phyloP scores from a whole-genome alignment of 1,284 basidiomycete genomes.

The Trichosporon ovoides region DNA sequence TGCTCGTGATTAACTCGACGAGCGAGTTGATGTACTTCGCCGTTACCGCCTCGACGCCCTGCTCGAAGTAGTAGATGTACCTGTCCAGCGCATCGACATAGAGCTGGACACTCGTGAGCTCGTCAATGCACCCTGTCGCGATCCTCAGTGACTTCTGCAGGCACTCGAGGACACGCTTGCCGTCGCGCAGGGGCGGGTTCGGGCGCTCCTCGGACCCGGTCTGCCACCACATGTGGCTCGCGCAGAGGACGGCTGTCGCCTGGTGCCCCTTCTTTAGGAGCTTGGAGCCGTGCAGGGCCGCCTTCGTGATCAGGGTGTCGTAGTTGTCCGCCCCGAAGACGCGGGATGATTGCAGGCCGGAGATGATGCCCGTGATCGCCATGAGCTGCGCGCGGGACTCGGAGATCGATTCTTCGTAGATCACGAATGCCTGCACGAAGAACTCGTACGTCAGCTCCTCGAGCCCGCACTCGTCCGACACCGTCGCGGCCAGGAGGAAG shows the following conservation, averaged over 20 bases:
- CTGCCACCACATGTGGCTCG: slow-evolving; percentile 97
- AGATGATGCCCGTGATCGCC: slow-evolving; percentile 86
- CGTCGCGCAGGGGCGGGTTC: slow-evolving; percentile 71
- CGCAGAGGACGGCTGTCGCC: slow-evolving; percentile 84
- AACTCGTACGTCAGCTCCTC: slow-evolving; percentile 93
- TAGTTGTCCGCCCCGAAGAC: slow-evolving; percentile 89
- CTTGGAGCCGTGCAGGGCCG: slow-evolving; percentile 87
- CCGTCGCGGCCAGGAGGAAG: slow-evolving; percentile 85
- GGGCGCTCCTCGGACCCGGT: slow-evolving; percentile 52
- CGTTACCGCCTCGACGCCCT: slow-evolving; percentile 80
- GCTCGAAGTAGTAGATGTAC: slow-evolving; percentile 90
- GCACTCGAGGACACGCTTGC: slow-evolving; percentile 90
- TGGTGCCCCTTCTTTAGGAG: slow-evolving; percentile 94
- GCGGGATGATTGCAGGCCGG: slow-evolving; percentile 71
- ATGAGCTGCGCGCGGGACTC: slow-evolving; percentile 87
- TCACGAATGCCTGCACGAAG: slow-evolving; percentile 89
- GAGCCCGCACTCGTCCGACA: slow-evolving; percentile 84
- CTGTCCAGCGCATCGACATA: slow-evolving; percentile 88
- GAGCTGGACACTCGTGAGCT: slow-evolving; percentile 86
- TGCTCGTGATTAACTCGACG: slow-evolving; percentile 84
- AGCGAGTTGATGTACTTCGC: slow-evolving; percentile 91
- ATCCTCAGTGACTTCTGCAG: slow-evolving; percentile 89
- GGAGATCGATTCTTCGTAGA: slow-evolving; percentile 91
- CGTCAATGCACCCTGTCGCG: slow-evolving; percentile 87
- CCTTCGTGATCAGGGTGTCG: slow-evolving; percentile 92